Evolutionary conservation across 768 basidiomycete genomes (phyloP).

Genomic region (Leccinum broughii): DNA sequence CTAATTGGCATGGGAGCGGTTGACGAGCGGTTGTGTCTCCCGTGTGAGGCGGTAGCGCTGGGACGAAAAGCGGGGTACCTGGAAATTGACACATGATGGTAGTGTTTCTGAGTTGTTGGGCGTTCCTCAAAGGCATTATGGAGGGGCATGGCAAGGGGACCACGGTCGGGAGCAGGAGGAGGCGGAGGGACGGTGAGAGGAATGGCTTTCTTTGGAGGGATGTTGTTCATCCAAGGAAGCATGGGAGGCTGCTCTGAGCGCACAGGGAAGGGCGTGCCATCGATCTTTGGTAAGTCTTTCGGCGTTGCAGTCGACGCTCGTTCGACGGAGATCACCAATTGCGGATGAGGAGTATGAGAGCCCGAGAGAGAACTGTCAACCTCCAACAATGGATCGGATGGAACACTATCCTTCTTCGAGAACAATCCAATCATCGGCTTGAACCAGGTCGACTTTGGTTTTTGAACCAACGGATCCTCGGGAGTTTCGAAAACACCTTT

Average conservation of each 20-base stretch:
- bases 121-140: slow-evolving; percentile 40
- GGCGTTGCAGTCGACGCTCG: slow-evolving; percentile 34
- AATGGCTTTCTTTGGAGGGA: slow-evolving; percentile 28
- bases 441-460: slow-evolving; percentile 36
- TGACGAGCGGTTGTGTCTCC: slow-evolving; percentile 24
- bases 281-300: slow-evolving; percentile 31
- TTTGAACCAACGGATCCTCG: slow-evolving; percentile 27
- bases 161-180: slow-evolving; percentile 30
- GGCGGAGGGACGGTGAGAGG: slow-evolving; percentile 38
- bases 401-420: slow-evolving; percentile 21
- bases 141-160: slow-evolving; percentile 40
- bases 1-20: slow-evolving; percentile 19
- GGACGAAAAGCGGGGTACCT: slow-evolving; percentile 14
- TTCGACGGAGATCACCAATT: slow-evolving; percentile 46
- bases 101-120: slow-evolving; percentile 16
- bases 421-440: slow-evolving; percentile 36
- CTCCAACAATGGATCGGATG: slow-evolving; percentile 20
- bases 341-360: slow-evolving; percentile 28
- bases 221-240: slow-evolving; percentile 27
- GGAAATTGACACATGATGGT: slow-evolving; percentile 19
- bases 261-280: slow-evolving; percentile 26
- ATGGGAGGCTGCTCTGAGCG: slow-evolving; percentile 31
- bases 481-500: slow-evolving; percentile 28
- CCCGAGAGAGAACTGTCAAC: slow-evolving; percentile 18
- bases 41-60: slow-evolving; percentile 10